Percentiles rank a stretch among this genome's conserved stretches.
Conservation (phyloP, 805 yeast genomes). For the Schwanniomyces vanrijiae region DNA sequence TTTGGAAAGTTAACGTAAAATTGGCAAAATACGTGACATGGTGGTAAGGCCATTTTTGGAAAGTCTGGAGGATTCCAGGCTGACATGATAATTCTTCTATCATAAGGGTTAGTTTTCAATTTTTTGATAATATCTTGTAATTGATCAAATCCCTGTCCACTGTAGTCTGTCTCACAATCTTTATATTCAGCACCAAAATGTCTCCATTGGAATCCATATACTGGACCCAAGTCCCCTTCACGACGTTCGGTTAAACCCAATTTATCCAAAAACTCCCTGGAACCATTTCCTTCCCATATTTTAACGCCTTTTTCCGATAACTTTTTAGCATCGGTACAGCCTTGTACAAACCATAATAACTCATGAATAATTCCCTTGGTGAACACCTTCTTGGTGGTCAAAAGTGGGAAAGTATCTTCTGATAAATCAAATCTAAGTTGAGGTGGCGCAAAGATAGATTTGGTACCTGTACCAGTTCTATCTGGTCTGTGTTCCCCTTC, state of each 20-base stretch:
- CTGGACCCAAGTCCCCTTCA: slow-evolving; percentile 97
- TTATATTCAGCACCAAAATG: slow-evolving; percentile 94
- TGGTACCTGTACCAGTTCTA: slow-evolving; percentile 97
- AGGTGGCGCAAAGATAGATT: slow-evolving; percentile 91
- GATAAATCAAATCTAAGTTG: slow-evolving; percentile 80
- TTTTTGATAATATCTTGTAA: slow-evolving; percentile 74
- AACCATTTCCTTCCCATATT: slow-evolving; percentile 99
- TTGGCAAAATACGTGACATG: slow-evolving; percentile 96
- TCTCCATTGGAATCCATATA: slow-evolving; percentile 99
- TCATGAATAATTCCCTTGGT: slow-evolving; percentile 87
- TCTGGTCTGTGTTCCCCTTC: slow-evolving; percentile 93
- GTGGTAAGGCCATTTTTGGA: slow-evolving; percentile 93
- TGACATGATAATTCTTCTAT: slow-evolving; percentile 88
- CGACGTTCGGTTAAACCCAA: slow-evolving; percentile 77
- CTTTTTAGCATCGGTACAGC: slow-evolving; percentile 83
- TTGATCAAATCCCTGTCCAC: slow-evolving; percentile 90
- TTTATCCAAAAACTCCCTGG: slow-evolving; percentile 83
- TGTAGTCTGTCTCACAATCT: slow-evolving; percentile 84
- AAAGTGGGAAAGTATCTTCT: slow-evolving; percentile 75
- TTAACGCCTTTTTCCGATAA: slow-evolving; percentile 84
- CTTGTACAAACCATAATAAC: slow-evolving; percentile 88
- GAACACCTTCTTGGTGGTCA: slow-evolving; percentile 92
- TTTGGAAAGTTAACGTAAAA: slow-evolving; percentile 88
- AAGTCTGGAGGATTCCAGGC: slow-evolving; percentile 99
- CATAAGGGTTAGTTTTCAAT: slow-evolving; percentile 86